phyloP scores from a whole-genome alignment of 2,329 filamentous ascomycete genomes.

The Nemania serpens region DNA sequence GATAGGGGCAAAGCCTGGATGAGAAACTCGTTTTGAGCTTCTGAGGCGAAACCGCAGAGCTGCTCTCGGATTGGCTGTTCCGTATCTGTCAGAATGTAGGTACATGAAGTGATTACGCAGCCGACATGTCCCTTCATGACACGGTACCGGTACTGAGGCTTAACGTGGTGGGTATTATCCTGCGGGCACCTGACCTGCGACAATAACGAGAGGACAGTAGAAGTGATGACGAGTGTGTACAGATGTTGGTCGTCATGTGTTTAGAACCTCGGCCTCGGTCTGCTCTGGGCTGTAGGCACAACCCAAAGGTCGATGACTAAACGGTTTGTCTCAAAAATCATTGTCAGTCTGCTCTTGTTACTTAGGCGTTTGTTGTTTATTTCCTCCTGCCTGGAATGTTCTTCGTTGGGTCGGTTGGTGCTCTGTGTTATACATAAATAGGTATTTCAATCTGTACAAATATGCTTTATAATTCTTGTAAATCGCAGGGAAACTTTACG shows the following conservation, averaged over 20 bases:
- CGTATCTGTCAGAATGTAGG: not conserved
- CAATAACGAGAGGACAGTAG: too few species aligned
- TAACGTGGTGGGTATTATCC: not conserved
- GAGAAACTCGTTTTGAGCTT: conserved; percentile 2
- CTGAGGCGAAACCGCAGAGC: not conserved
- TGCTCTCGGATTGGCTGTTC: conserved; percentile 6
- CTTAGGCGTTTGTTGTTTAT: conserved; percentile 4
- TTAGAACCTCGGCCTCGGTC: too few species aligned
- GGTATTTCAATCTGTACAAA: too few species aligned
- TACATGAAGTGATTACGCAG: conserved; percentile 10
- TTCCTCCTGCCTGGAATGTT: conserved; percentile 2
- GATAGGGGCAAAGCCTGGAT: not conserved
- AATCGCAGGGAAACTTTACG: too few species aligned
- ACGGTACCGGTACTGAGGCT: not conserved
- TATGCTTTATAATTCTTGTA: too few species aligned
- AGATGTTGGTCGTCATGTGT: too few species aligned
- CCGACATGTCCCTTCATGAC: not conserved
- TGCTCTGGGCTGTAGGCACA: too few species aligned
- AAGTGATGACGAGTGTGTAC: too few species aligned
- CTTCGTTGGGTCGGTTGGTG: not conserved
- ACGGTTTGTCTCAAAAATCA: not conserved
- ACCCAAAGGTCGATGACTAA: not conserved
- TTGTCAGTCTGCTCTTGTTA: not conserved
- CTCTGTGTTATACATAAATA: not conserved
- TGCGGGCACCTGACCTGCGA: too few species aligned